Percentiles rank a stretch among this genome's conserved stretches.
phyloP scores from a whole-genome alignment of 768 basidiomycete species.

The Rhizopogon vinicolor region DNA sequence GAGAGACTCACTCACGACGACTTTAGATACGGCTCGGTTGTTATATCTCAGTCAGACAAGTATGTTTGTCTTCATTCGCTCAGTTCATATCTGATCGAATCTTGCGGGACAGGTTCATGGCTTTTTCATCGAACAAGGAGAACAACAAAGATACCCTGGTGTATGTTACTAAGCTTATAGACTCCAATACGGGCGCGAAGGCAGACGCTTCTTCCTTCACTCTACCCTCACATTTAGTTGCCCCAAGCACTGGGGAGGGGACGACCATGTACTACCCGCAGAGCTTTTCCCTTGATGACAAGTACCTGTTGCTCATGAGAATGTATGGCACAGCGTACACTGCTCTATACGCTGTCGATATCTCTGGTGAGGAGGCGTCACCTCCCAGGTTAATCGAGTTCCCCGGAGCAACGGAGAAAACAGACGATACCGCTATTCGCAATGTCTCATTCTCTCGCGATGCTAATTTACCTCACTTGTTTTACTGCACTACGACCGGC shows the following conservation, averaged over 20 bases:
- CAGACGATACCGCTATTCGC: conserved; percentile 18
- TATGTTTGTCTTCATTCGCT: conserved; percentile 8
- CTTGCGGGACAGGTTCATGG: conserved; percentile 25
- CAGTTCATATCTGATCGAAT: neutral
- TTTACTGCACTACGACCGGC: conserved; percentile 32
- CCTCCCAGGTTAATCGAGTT: conserved; percentile 27
- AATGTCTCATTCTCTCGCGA: conserved; percentile 27
- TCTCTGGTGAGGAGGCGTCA: conserved; percentile 22
- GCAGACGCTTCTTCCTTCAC: conserved; percentile 23
- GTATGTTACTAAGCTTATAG: conserved; percentile 27
- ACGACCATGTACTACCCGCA: conserved; percentile 28
- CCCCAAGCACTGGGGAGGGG: conserved; percentile 25
- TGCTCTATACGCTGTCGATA: conserved; percentile 28
- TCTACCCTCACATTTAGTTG: conserved; percentile 30
- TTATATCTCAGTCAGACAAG: conserved; percentile 34
- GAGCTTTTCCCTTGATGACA: conserved; percentile 35
- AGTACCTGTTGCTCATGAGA: conserved; percentile 30
- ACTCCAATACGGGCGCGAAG: conserved; percentile 28
- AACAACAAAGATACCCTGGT: conserved; percentile 33
- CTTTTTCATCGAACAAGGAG: conserved; percentile 38
- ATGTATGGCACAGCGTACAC: conserved; percentile 22
- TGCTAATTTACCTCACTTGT: conserved; percentile 20
- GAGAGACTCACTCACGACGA: conserved; percentile 38
- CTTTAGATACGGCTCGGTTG: conserved; percentile 24
- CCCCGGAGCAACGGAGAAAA: conserved; percentile 29